phyloP scores from a whole-genome alignment of 306 rosid species.

The Cucumis melo region DNA sequence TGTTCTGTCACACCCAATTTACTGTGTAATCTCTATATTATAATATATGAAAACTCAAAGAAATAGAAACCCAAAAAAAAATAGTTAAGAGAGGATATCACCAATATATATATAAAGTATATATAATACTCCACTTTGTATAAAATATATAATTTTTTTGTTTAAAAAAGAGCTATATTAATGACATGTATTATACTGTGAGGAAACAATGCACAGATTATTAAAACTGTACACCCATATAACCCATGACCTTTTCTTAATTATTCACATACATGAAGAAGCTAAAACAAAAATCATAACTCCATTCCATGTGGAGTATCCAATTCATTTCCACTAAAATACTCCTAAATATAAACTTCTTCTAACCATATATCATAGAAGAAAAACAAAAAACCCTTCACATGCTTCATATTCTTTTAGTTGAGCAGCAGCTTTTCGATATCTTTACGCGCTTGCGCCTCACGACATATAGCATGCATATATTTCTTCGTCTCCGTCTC shows the following conservation, averaged over 20 bases:
- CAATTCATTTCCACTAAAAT: conserved; percentile 15
- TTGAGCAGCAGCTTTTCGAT: background rate
- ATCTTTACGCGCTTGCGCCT: background rate
- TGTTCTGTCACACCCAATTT: too few relatives aligned
- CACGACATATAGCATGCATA: background rate
- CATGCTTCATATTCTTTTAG: background rate
- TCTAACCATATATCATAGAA: background rate
- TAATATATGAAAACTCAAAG: too few relatives aligned
- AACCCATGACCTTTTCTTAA: conserved; percentile 25
- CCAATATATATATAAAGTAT: too few relatives aligned
- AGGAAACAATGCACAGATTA: conserved; percentile 37
- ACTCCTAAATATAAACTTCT: conserved; percentile 14
- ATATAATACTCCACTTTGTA: too few relatives aligned
- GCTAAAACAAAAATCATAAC: conserved; percentile 28
- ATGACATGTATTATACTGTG: conserved; percentile 13
- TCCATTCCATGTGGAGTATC: conserved; percentile 12
- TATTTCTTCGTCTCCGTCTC: background rate
- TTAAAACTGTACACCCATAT: conserved; percentile 40
- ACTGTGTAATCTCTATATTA: too few relatives aligned
- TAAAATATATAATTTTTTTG: too few relatives aligned
- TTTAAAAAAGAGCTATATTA: background rate
- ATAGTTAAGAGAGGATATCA: too few relatives aligned
- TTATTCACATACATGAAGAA: conserved; percentile 30
- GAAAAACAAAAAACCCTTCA: background rate
- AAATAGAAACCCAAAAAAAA: too few relatives aligned